phyloP scores from a whole-genome alignment of 2,329 filamentous ascomycete genomes.

The Arthrobotrys sinensis region DNA sequence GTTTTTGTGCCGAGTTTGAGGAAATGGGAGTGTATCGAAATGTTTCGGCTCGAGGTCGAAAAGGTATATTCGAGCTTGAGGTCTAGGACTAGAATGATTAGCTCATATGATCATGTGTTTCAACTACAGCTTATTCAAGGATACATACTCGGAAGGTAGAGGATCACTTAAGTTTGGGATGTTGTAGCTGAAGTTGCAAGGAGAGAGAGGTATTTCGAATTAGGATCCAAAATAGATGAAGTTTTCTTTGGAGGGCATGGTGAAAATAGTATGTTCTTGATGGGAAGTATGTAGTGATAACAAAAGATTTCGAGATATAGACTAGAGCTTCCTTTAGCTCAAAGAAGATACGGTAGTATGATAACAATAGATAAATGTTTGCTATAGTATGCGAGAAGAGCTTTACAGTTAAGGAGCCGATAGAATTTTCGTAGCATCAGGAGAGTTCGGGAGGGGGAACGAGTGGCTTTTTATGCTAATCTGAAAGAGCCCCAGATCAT shows the following conservation, averaged over 20 bases:
- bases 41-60: no score
- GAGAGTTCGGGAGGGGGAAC: not conserved
- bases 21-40: not conserved
- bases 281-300: no score
- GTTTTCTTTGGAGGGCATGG: not conserved
- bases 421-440: not conserved
- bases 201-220: not conserved
- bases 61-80: no score
- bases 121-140: not conserved
- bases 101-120: no score
- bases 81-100: no score
- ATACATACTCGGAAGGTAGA: not conserved
- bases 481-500: not conserved
- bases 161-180: no score
- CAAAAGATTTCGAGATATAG: not conserved
- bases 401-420: not conserved
- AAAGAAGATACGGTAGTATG: not conserved
- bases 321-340: not conserved
- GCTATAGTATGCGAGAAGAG: not conserved
- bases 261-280: not conserved
- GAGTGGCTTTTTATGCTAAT: constrained; percentile 23
- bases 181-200: not conserved
- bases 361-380: not conserved
- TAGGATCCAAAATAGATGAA: not conserved
- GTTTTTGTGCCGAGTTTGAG: not conserved